Evolutionary conservation across 257 asterid species (phyloP).

Genomic region (Handroanthus guayacan): DNA sequence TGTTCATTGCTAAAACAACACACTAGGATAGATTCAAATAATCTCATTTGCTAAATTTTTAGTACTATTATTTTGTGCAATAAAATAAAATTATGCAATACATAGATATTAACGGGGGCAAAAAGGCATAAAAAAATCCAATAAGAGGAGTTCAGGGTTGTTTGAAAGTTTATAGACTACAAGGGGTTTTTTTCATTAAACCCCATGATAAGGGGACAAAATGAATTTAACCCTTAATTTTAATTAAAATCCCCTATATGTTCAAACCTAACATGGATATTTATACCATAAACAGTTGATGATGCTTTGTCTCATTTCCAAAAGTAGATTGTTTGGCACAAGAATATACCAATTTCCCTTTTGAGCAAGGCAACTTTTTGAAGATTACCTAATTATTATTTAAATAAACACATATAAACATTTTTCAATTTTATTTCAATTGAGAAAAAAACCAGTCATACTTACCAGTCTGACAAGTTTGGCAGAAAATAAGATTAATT

Average conservation of each 20-base stretch:
- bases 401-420: not conserved
- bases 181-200: too few species aligned
- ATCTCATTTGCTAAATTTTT: too few species aligned
- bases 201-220: too few species aligned
- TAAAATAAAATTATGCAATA: too few species aligned
- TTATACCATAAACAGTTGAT: slow-evolving; percentile 18
- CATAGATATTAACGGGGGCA: too few species aligned
- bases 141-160: too few species aligned
- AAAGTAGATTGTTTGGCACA: slow-evolving; percentile 31
- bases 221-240: not conserved
- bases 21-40: too few species aligned
- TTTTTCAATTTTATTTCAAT: not conserved
- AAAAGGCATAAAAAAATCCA: too few species aligned
- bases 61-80: too few species aligned
- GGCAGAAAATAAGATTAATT: slow-evolving; percentile 23
- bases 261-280: slow-evolving; percentile 6
- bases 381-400: slow-evolving; percentile 11
- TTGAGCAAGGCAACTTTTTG: slow-evolving; percentile 25
- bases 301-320: slow-evolving; percentile 33
- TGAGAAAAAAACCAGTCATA: not conserved
- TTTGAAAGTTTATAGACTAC: too few species aligned
- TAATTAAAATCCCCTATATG: slow-evolving; percentile 12
- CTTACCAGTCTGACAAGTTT: slow-evolving; percentile 38
- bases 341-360: slow-evolving; percentile 26
- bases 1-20: too few species aligned